These are phyloP conservation scores for Vitellaria paradoxa DNA, from an alignment of 179 eudicot genomes.

Conservation along the genomic window DNA sequence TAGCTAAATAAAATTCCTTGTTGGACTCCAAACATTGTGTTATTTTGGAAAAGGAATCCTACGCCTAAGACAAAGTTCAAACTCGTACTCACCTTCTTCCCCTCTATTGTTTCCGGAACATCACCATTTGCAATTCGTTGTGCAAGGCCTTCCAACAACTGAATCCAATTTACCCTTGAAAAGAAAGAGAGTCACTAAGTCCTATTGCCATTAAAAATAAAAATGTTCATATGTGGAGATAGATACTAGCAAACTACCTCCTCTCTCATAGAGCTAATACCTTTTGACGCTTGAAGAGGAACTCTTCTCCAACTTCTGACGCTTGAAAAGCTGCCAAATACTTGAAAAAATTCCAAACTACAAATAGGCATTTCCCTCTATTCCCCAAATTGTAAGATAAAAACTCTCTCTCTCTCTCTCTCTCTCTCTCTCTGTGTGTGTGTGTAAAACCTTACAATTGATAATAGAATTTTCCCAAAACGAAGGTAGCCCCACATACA, in stretches of 20 bases:
- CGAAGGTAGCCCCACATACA: too few species aligned
- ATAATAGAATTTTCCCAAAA: too few species aligned
- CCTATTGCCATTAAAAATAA: background rate
- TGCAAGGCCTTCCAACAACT: conserved; percentile 98
- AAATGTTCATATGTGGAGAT: background rate
- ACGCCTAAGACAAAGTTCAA: background rate
- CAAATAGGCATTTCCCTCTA: too few species aligned
- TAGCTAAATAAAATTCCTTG: background rate
- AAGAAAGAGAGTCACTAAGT: conserved; percentile 5
- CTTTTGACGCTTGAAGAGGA: too few species aligned
- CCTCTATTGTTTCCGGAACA: conserved; percentile 97
- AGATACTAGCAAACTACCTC: conserved; percentile 51
- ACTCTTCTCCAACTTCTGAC: too few species aligned
- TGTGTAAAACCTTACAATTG: too few species aligned
- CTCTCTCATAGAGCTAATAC: conserved; percentile 20
- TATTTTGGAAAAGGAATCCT: background rate
- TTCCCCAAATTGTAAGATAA: too few species aligned
- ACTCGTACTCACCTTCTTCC: conserved; percentile 63
- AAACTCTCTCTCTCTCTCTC: too few species aligned
- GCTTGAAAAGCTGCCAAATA: too few species aligned
- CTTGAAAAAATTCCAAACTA: too few species aligned
- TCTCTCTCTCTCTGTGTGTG: too few species aligned
- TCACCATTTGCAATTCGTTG: conserved; percentile 89
- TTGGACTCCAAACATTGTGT: background rate
- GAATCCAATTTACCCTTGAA: conserved; percentile 94